Conservation (phyloP, 1,284 basidiomycete genomes). For the Mycena citricolor region DNA sequence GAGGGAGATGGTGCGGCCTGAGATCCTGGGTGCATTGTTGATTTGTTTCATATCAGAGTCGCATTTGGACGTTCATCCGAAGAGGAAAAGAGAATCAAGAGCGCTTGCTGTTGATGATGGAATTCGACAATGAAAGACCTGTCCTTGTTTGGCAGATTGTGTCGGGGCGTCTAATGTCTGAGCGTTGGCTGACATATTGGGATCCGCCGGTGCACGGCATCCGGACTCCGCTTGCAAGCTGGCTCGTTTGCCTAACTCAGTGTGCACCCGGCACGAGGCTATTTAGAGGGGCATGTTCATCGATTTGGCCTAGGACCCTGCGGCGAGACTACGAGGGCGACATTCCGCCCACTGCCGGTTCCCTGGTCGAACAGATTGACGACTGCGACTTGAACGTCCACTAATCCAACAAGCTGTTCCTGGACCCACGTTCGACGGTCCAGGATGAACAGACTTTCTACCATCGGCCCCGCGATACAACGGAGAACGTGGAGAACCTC, state of each 20-base stretch:
- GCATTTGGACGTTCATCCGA: too few species aligned
- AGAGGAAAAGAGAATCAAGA: constrained; percentile 6
- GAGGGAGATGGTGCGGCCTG: too few species aligned
- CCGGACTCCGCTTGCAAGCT: too few species aligned
- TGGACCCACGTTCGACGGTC: constrained; percentile 50
- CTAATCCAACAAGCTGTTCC: constrained; percentile 32
- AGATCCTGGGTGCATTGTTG: too few species aligned
- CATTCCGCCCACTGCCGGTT: constrained; percentile 63
- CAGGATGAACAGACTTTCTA: constrained; percentile 48
- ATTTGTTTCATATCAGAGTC: too few species aligned
- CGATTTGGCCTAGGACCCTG: too few species aligned
- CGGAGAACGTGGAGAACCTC: constrained; percentile 48
- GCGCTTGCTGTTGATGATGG: background rate
- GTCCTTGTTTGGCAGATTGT: constrained; percentile 22
- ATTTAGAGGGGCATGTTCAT: too few species aligned
- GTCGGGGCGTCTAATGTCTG: too few species aligned
- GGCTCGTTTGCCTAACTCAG: too few species aligned
- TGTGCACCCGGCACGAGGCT: too few species aligned
- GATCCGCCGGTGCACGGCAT: too few species aligned
- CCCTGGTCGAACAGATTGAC: constrained; percentile 69
- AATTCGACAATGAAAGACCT: background rate
- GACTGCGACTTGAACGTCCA: constrained; percentile 38
- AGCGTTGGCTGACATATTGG: too few species aligned
- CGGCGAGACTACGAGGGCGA: constrained; percentile 50
- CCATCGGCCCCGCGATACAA: constrained; percentile 49